A percentile compares a stretch with the other conserved stretches of the same genome.
Evolutionary conservation across 768 basidiomycete species (phyloP).

Genomic region (Lactarius akahatsu): DNA sequence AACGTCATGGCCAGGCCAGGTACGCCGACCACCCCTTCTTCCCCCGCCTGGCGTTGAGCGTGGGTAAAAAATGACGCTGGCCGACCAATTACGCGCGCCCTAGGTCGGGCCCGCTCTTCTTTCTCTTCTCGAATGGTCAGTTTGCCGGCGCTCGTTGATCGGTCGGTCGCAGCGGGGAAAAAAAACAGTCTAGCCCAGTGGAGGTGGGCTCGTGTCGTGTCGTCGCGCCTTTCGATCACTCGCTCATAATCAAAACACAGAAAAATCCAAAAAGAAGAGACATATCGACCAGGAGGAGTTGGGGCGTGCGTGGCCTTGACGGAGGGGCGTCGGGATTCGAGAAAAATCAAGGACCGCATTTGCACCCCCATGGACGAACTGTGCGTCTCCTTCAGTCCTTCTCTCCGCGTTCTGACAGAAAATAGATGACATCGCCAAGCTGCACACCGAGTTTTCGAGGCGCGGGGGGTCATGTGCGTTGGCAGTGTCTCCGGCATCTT

Average conservation of each 20-base stretch:
- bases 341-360: not conserved
- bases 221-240: not conserved
- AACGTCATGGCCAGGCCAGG: not conserved
- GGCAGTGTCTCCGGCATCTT: not conserved
- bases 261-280: constrained; percentile 1
- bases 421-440: not conserved
- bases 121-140: not conserved
- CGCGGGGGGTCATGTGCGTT: not conserved
- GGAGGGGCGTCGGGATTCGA: too few species aligned
- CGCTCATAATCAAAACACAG: not conserved
- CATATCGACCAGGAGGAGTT: not conserved
- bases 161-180: not conserved
- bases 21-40: not conserved
- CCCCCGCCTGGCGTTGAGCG: not conserved
- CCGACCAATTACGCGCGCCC: not conserved
- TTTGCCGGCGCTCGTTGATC: not conserved
- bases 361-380: not conserved
- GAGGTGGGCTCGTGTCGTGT: not conserved
- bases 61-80: not conserved
- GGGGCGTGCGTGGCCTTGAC: not conserved
- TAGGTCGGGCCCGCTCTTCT: not conserved
- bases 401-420: not conserved
- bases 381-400: not conserved
- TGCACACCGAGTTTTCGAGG: not conserved
- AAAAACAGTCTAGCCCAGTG: not conserved